Conservation (phyloP, 345 rosid species). For the Rubroshorea leprosula region DNA sequence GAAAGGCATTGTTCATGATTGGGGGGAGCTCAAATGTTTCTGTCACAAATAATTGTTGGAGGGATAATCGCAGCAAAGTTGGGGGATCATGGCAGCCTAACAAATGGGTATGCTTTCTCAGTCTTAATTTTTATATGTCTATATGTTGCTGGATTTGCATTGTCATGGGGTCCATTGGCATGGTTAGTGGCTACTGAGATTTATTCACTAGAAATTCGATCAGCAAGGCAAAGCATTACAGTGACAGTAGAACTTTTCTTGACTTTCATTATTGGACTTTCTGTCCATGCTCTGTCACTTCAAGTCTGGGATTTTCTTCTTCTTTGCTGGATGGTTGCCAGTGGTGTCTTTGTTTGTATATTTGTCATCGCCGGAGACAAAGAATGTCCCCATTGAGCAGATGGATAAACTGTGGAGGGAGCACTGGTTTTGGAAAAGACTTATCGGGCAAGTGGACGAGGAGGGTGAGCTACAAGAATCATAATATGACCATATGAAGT, state of each 20-base stretch:
- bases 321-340: constrained; percentile 45
- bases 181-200: constrained; percentile 73
- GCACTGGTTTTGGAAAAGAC: constrained; percentile 46
- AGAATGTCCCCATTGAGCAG: constrained; percentile 45
- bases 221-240: constrained; percentile 51
- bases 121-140: constrained; percentile 39
- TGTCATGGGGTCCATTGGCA: constrained; percentile 72
- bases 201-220: constrained; percentile 46
- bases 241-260: constrained; percentile 47
- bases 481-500: too few relatives aligned
- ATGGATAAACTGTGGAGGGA: constrained; percentile 53
- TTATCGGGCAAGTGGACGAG: constrained; percentile 12
- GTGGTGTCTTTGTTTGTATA: constrained; percentile 44
- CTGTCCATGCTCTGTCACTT: constrained; percentile 52
- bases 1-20: constrained; percentile 38
- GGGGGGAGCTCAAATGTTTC: constrained; percentile 65
- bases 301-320: constrained; percentile 52
- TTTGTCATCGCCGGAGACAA: constrained; percentile 56
- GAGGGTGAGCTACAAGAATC: too few relatives aligned
- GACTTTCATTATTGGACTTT: constrained; percentile 48
- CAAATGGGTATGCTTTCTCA: constrained; percentile 29
- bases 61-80: constrained; percentile 34
- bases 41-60: constrained; percentile 47
- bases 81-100: constrained; percentile 46
- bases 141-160: constrained; percentile 47